Conservation (phyloP, 2,329 filamentous ascomycete genomes). For the Hypoxylon sp. region DNA sequence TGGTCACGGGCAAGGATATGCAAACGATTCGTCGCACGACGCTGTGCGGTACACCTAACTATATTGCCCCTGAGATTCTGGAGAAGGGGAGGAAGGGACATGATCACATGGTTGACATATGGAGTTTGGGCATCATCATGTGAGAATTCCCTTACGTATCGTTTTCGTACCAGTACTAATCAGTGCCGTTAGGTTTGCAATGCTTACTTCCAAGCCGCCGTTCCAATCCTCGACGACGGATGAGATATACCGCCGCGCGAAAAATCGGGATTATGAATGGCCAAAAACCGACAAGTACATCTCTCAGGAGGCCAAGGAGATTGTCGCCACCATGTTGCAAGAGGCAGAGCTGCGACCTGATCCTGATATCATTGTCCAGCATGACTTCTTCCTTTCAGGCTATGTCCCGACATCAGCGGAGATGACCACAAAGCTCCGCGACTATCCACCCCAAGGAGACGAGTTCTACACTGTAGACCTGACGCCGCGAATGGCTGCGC, state of each 20-base stretch:
- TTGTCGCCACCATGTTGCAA: conserved; percentile 78
- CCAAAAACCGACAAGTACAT: conserved; percentile 74
- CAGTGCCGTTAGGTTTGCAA: conserved; percentile 74
- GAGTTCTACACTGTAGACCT: conserved; percentile 64
- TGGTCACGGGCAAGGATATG: conserved; percentile 91
- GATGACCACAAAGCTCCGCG: conserved; percentile 65
- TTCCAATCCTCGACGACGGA: conserved; percentile 93
- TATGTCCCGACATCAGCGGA: conserved; percentile 72
- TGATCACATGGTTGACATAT: conserved; percentile 97
- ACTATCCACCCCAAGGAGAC: conserved; percentile 63
- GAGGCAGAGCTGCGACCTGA: conserved; percentile 78
- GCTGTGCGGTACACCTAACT: conserved; percentile 96
- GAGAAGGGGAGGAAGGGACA: conserved; percentile 94
- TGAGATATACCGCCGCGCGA: conserved; percentile 79
- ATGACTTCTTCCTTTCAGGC: conserved; percentile 79
- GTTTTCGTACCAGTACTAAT: conserved; percentile 24
- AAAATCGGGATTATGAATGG: conserved; percentile 81
- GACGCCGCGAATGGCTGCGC: conserved; percentile 53
- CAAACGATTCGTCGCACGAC: conserved; percentile 85
- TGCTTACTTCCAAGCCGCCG: conserved; percentile 94
- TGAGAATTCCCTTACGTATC: conserved; percentile 52
- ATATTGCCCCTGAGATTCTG: conserved; percentile 95
- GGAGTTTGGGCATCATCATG: conserved; percentile 98
- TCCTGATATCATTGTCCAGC: conserved; percentile 79
- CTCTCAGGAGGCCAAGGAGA: conserved; percentile 77